Conservation (phyloP, 495 filamentous ascomycete genomes). For the Antarctomyces pellizariae region DNA sequence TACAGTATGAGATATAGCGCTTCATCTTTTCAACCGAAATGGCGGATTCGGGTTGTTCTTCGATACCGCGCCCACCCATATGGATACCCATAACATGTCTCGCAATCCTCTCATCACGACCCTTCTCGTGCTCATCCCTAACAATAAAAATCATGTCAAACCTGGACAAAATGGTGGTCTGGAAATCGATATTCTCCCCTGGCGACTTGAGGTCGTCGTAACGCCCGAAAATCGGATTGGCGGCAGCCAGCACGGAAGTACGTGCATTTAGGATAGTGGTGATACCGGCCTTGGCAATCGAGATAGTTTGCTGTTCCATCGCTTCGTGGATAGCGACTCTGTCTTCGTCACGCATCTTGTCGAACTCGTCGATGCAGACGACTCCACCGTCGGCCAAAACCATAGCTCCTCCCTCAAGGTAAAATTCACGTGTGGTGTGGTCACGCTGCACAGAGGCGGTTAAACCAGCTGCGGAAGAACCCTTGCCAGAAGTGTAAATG, state of each 20-base stretch:
- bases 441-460: slow-evolving; percentile 96
- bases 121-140: slow-evolving; percentile 77
- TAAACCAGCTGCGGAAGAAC: slow-evolving; percentile 92
- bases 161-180: slow-evolving; percentile 92
- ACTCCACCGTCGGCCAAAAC: slow-evolving; percentile 94
- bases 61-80: slow-evolving; percentile 71
- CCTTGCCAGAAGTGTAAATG: slow-evolving; percentile 98
- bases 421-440: slow-evolving; percentile 79
- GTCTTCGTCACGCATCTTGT: slow-evolving; percentile 99
- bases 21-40: slow-evolving; percentile 92
- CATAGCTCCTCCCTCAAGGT: slow-evolving; percentile 97
- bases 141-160: slow-evolving; percentile 99
- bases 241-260: slow-evolving; percentile 86
- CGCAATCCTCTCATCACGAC: slow-evolving; percentile 79
- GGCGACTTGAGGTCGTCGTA: slow-evolving; percentile 97
- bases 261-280: slow-evolving; percentile 95
- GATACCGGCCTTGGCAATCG: slow-evolving; percentile 96
- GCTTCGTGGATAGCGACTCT: slow-evolving; percentile 98
- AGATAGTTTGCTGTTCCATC: slow-evolving; percentile 99
- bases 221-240: slow-evolving; percentile 91
- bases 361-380: slow-evolving; percentile 98
- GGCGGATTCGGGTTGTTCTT: slow-evolving; percentile 66
- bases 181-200: slow-evolving; percentile 98
- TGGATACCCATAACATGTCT: slow-evolving; percentile 95
- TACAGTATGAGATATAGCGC: slow-evolving; percentile 94